These are phyloP conservation scores for Rubroshorea leprosula DNA, from an alignment of 345 rosid species.

Conservation along the genomic window DNA sequence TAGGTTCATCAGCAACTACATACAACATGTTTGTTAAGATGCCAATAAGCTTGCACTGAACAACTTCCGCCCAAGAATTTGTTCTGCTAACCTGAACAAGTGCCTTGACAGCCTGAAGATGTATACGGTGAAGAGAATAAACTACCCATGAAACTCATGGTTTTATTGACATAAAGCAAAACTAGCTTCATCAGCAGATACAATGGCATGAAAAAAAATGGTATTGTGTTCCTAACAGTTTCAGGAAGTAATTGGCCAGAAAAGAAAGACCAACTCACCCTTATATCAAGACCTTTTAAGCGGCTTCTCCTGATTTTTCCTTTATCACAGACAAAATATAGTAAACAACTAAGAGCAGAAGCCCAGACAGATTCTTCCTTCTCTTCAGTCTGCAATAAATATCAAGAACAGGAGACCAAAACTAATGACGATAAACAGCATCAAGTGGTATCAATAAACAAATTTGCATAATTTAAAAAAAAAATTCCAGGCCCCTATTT, in stretches of 20 bases:
- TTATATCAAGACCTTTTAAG: slow-evolving; percentile 92
- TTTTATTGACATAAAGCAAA: neutral
- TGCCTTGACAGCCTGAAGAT: slow-evolving; percentile 74
- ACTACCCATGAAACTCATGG: neutral
- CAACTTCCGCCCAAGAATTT: slow-evolving; percentile 95
- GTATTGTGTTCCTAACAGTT: neutral
- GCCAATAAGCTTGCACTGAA: slow-evolving; percentile 88
- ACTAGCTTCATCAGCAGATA: neutral
- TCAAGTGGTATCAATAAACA: no score
- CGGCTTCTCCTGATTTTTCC: slow-evolving; percentile 73
- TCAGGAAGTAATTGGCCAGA: neutral
- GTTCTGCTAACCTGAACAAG: slow-evolving; percentile 64
- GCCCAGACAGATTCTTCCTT: slow-evolving; percentile 95
- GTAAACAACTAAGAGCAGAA: slow-evolving; percentile 90
- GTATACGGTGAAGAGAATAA: slow-evolving; percentile 5
- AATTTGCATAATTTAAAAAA: no score
- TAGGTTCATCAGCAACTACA: slow-evolving; percentile 50
- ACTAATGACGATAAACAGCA: neutral
- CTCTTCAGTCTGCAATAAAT: slow-evolving; percentile 63
- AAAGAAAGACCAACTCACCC: slow-evolving; percentile 48
- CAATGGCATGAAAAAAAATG: neutral
- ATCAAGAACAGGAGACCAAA: slow-evolving; percentile 5
- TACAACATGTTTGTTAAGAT: slow-evolving; percentile 91
- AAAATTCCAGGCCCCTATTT: no score
- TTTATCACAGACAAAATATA: slow-evolving; percentile 87